Conservation (phyloP, 2,329 filamentous ascomycete genomes). For the Aschersonia sp. region DNA sequence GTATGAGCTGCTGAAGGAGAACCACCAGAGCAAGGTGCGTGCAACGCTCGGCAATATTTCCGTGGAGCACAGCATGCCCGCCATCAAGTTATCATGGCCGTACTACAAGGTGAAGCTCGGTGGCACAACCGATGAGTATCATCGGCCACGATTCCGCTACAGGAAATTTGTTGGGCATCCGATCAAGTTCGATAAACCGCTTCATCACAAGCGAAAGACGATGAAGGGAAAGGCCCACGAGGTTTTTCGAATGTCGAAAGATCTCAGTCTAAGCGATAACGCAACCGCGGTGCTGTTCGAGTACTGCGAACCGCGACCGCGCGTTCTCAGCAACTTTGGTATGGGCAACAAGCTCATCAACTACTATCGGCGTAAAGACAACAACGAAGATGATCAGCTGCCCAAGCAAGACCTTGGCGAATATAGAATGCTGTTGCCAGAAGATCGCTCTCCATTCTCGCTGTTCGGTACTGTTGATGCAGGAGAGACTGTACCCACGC, state of each 20-base stretch:
- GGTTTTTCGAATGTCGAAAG: conserved; percentile 65
- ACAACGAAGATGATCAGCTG: conserved; percentile 56
- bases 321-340: conserved; percentile 86
- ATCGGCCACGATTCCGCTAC: conserved; percentile 66
- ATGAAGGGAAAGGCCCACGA: conserved; percentile 68
- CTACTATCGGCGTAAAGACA: conserved; percentile 76
- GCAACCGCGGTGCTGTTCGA: conserved; percentile 79
- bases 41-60: conserved; percentile 81
- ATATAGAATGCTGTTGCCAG: conserved; percentile 71
- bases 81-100: conserved; percentile 80
- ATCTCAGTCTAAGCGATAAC: conserved; percentile 79
- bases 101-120: conserved; percentile 84
- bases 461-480: conserved; percentile 88
- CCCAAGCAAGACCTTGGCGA: conserved; percentile 81
- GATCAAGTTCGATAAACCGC: conserved; percentile 59
- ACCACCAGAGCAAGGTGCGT: conserved; percentile 89
- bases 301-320: conserved; percentile 88
- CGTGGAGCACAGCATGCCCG: conserved; percentile 91
- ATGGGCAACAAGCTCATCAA: conserved; percentile 96
- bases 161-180: conserved; percentile 50
- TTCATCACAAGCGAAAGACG: conserved; percentile 63
- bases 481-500: conserved; percentile 76
- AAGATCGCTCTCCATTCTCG: conserved; percentile 91
- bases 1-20: conserved; percentile 91
- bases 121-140: conserved; percentile 64